Evolutionary conservation across 352 stramenopile species (phyloP), one percentile per base, ranked within the genome.

Genomic region (Blastocystis sp.): DNA sequence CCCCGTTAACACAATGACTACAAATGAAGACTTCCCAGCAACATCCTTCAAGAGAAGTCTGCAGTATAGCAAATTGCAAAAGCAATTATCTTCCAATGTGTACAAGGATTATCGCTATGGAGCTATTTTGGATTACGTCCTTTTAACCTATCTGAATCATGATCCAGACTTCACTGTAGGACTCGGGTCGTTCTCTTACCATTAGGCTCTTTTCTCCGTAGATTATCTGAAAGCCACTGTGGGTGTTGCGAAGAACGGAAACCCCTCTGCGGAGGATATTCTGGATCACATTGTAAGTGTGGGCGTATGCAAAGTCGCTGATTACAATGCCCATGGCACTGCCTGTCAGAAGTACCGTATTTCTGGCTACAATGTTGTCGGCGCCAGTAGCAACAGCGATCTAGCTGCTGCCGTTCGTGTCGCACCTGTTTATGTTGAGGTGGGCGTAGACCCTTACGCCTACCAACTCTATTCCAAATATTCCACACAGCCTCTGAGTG

Each of bases 331-430:
- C 29, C 14, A 64, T 14, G 54, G 54, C 21, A 32, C 14, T 32
- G 54, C 14, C 24, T 64, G 54, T 64, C 54, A 64, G 54, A 64
- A 64, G 54, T 64, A 64, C 29, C 54, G 54, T 64, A 64, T 64
- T 64, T 64, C 54, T 64, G 54, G 54, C 54, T 64, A 64, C 54
- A 64, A 14, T 32, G 54, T 32, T 32, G 11, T 64, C 54, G 11
- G 24, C 29, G 54, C 54, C 54, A 6, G 54, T 32, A 32, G 11
- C 8, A 32, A 14, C 14, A 32, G 11, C 8, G 54, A 64, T 32
- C 24, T 64, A 16, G 24, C 24, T 32, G 54, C 14, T 36, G 54
- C 54, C 29, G 54, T 64, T 6, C 14, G 24, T 14, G 9, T 8
- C 29, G 14, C 54, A 8, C 54, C 54, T 16, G 54, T 64, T 32